Conservation (phyloP, 2,329 filamentous ascomycete genomes). For the Claviceps maximensis region DNA sequence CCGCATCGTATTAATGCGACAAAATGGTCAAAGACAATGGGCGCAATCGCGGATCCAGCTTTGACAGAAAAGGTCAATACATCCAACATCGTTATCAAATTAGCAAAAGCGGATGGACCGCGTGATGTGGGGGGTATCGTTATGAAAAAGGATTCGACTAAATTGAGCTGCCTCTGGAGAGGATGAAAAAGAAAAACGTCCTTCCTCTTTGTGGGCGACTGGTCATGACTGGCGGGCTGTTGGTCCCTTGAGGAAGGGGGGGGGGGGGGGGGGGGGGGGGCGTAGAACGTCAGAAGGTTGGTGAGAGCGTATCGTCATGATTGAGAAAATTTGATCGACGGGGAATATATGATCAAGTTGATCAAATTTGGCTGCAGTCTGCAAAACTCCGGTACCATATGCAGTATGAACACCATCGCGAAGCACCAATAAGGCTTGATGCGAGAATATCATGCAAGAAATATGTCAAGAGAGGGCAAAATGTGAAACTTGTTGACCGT, state of each 20-base stretch:
- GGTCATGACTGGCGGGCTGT: not conserved
- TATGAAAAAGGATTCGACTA: not conserved
- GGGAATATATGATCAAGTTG: not conserved
- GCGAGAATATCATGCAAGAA: not conserved
- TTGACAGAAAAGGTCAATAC: not conserved
- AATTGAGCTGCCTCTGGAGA: not conserved
- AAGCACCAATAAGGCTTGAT: not conserved
- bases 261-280: too few species aligned
- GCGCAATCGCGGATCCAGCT: not conserved
- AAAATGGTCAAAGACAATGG: not conserved
- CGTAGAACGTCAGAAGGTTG: not conserved
- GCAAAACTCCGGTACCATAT: not conserved
- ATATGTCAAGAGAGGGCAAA: not conserved
- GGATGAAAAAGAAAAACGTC: not conserved
- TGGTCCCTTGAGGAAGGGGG: too few species aligned
- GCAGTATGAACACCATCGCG: conserved; percentile 6
- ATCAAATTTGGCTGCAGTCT: not conserved
- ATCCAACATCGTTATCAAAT: not conserved
- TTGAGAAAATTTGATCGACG: not conserved
- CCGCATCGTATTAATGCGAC: not conserved
- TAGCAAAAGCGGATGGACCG: not conserved
- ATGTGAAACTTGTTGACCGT: not conserved
- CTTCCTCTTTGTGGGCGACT: not conserved
- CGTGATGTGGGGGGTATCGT: conserved; percentile 1
- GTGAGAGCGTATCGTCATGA: not conserved